Conservation (phyloP, 2,329 filamentous ascomycete species). For the Apiospora phragmitis region DNA sequence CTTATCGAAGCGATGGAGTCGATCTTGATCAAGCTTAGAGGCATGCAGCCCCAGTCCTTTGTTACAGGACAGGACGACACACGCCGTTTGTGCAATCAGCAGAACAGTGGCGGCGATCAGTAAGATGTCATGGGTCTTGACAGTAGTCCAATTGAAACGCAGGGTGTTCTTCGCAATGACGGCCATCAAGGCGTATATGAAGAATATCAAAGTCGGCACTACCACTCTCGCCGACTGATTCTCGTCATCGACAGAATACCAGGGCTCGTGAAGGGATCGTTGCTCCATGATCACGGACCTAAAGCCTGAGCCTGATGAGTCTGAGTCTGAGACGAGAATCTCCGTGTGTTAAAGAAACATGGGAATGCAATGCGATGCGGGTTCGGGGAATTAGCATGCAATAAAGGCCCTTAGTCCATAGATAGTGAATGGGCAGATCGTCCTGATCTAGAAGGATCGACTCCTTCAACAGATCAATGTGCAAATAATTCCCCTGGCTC, state of each 20-base stretch:
- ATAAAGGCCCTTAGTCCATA: not conserved
- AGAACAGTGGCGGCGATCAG: not conserved
- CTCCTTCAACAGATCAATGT: not conserved
- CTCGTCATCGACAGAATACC: not conserved
- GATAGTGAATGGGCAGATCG: not conserved
- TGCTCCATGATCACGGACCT: not conserved
- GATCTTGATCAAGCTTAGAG: not conserved
- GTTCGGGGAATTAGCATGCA: not conserved
- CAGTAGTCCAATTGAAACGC: not conserved
- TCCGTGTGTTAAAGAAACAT: not conserved
- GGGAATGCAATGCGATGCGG: not conserved
- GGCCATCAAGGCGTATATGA: not conserved
- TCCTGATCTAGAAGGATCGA: not conserved
- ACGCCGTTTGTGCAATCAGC: not conserved
- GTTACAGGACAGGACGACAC: not conserved
- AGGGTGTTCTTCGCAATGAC: not conserved
- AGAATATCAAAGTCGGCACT: not conserved
- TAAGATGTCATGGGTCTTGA: not conserved
- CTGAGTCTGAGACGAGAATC: too few relatives aligned
- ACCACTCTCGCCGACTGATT: not conserved
- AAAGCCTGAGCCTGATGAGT: too few relatives aligned
- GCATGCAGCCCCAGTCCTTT: not conserved
- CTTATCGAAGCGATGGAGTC: not conserved
- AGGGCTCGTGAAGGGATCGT: not conserved
- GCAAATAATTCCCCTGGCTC: not conserved